Conservation (phyloP, 768 basidiomycete genomes). For the Rhodotorula kratochvilovae region DNA sequence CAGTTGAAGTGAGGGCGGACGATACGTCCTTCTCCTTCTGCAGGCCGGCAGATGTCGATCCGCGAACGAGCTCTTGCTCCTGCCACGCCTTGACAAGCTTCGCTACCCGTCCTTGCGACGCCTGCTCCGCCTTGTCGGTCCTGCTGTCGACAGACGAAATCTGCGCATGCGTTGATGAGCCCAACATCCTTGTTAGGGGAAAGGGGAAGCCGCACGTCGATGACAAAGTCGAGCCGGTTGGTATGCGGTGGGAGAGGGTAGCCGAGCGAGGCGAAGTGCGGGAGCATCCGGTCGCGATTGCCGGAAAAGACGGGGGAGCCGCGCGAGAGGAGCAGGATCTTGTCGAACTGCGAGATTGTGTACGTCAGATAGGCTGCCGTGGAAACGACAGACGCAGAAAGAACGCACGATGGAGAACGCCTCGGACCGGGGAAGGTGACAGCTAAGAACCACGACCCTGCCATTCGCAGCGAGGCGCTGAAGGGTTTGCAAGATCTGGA, state of each 20-base stretch:
- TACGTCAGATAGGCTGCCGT: neutral
- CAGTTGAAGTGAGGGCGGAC: neutral
- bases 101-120: constrained; percentile 47
- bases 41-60: no score
- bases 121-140: constrained; percentile 48
- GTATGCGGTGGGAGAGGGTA: constrained; percentile 45
- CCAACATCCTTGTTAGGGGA: no score
- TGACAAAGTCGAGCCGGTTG: constrained; percentile 53
- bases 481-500: constrained; percentile 49
- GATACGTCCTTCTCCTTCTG: neutral
- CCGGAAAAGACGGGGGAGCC: constrained; percentile 55
- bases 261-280: constrained; percentile 50
- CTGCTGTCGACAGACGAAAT: constrained; percentile 49
- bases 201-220: constrained; percentile 47
- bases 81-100: constrained; percentile 49
- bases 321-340: constrained; percentile 57
- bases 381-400: constrained; percentile 29
- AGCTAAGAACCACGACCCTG: constrained; percentile 60
- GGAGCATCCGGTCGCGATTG: constrained; percentile 42
- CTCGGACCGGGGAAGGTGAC: constrained; percentile 64
- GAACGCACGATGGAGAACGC: constrained; percentile 44
- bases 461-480: constrained; percentile 50
- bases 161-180: neutral
- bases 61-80: constrained; percentile 12
- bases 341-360: constrained; percentile 52